phyloP scores from a whole-genome alignment of 768 basidiomycete species.

The Podaxis pistillaris region DNA sequence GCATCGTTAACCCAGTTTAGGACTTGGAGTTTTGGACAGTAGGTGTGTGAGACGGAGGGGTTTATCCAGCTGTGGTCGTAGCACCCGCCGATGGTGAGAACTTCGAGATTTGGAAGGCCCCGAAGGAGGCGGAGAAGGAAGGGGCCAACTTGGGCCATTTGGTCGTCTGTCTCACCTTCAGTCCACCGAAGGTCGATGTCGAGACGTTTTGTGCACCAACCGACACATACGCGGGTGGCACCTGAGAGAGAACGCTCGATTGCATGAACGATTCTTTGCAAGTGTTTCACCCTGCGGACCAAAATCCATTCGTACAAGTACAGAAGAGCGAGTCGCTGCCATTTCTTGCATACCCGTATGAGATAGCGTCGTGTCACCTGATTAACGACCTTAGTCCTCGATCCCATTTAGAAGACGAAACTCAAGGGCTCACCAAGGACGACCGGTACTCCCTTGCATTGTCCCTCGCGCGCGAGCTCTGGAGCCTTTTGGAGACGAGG shows the following conservation, averaged over 20 bases:
- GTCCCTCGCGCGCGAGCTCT: constrained; percentile 15
- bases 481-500: constrained; percentile 13
- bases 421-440: constrained; percentile 22
- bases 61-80: constrained; percentile 10
- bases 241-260: constrained; percentile 5
- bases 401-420: background rate
- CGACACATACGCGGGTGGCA: background rate
- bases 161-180: constrained; percentile 13
- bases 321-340: constrained; percentile 20
- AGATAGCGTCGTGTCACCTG: constrained; percentile 22
- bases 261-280: constrained; percentile 13
- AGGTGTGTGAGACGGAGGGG: background rate
- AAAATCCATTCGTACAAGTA: constrained; percentile 24
- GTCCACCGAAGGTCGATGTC: constrained; percentile 16
- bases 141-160: background rate
- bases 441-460: constrained; percentile 16
- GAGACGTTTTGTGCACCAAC: constrained; percentile 25
- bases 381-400: background rate
- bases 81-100: constrained; percentile 19
- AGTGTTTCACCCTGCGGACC: constrained; percentile 15
- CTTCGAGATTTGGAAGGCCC: constrained; percentile 20
- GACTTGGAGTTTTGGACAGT: constrained; percentile 16
- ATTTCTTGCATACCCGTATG: constrained; percentile 22
- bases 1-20: constrained; percentile 18
- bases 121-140: constrained; percentile 17